Evolutionary conservation across 2,329 filamentous ascomycete species (phyloP), one percentile per base, ranked within the genome.

Genomic region (Colletotrichum ledebouriae): DNA sequence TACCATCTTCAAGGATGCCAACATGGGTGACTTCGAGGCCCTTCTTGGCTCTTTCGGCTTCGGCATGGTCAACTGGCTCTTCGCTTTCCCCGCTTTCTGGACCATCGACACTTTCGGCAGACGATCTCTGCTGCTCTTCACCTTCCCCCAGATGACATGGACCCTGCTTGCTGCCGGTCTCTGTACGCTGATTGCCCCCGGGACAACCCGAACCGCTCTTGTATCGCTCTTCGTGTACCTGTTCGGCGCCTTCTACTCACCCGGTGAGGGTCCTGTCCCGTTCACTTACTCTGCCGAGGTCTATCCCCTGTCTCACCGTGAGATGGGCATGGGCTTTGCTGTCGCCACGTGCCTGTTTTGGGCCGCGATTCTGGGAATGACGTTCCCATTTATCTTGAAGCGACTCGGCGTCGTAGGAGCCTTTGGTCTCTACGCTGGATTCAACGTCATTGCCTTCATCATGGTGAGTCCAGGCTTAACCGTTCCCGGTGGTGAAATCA

Each of bases 211-310:
- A 15, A 67, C 87, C 59, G 84, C 84, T 0, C 75, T 86, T 25
- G 87, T 88, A 63, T 79, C 87, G 34, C 85, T 84, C 5, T 76
- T 76, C 44, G 71, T 76, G n/a, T 76, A 75, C 47, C 63, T 76
- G 11, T 75, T 74, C 47, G 72, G 71, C 2, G 73, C 74, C 17
- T 74, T 73, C 39, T 77, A 76, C 65, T 74, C 73, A 0, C 62
- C 73, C 10, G 74, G 85, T 3, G 90, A 92, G 78, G 90, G 89
- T 0, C 87, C 87, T 4, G 90, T 92, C 7, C 89, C 90, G 0
- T 92, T 90, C 74, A 87, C 88, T 0, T 92, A 92, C 78, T 86
- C 84, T 5, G 89, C 90, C 47, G 90, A 92, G 76, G 88, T 92
- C 2, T 92, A 90, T 75, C 90, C 90, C 0, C 84, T 92, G 0